Percentiles rank a stretch among this genome's conserved stretches.
Evolutionary conservation across 257 asterid genomes (phyloP).

Genomic region (Dorcoceras hygrometricum): DNA sequence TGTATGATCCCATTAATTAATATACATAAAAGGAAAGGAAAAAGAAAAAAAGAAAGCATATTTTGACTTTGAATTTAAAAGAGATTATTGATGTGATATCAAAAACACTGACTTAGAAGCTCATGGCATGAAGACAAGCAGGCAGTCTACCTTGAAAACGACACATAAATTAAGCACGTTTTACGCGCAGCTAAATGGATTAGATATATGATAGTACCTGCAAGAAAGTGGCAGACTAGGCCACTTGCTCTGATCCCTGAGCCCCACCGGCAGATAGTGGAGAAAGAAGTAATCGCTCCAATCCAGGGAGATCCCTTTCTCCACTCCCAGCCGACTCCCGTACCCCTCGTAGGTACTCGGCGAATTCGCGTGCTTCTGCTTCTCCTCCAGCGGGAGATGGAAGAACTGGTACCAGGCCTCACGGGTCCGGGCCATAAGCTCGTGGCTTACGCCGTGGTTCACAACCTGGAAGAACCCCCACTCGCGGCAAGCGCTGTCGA

Average conservation of each 20-base stretch:
- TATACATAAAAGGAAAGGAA: no score
- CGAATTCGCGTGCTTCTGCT: slow-evolving; percentile 60
- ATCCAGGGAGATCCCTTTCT: slow-evolving; percentile 59
- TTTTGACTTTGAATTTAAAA: no score
- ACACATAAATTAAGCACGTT: background rate
- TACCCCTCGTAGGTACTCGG: slow-evolving; percentile 87
- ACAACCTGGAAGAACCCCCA: slow-evolving; percentile 97
- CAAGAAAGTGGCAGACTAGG: slow-evolving; percentile 61
- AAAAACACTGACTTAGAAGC: no score
- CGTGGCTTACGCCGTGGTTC: slow-evolving; percentile 72
- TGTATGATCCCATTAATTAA: no score
- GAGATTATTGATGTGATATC: no score
- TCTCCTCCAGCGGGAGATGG: slow-evolving; percentile 59
- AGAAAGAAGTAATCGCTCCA: slow-evolving; percentile 95
- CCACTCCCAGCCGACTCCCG: slow-evolving; percentile 85
- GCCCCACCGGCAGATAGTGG: slow-evolving; percentile 44
- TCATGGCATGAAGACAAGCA: no score
- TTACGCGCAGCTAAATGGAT: no score
- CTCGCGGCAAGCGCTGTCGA: slow-evolving; percentile 64
- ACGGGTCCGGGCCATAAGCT: slow-evolving; percentile 44
- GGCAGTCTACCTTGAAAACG: background rate
- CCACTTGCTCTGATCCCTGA: slow-evolving; percentile 70
- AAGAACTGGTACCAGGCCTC: slow-evolving; percentile 78
- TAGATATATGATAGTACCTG: no score
- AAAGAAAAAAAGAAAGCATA: no score